Evolutionary conservation across 345 rosid species (phyloP).

Genomic region (Bruguiera gymnorhiza): DNA sequence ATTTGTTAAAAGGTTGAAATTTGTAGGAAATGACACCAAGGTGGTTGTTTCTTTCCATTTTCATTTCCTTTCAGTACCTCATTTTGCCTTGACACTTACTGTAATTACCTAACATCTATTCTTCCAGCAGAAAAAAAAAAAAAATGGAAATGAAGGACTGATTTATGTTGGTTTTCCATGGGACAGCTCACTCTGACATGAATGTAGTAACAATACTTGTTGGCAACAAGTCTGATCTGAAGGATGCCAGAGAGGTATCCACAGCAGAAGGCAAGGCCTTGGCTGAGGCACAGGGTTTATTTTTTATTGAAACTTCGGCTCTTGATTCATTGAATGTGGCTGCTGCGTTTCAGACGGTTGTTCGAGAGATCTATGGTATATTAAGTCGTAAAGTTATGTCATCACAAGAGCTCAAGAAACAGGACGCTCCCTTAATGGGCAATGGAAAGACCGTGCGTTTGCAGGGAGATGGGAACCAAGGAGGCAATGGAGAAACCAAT

Average conservation of each 20-base stretch:
- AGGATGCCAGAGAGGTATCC: constrained; percentile 16
- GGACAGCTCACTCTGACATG: constrained; percentile 23
- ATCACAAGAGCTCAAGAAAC: constrained; percentile 23
- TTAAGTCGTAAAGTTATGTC: constrained; percentile 16
- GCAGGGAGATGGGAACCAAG: background rate
- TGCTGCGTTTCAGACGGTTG: constrained; percentile 15
- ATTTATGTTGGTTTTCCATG: background rate
- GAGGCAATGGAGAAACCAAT: background rate
- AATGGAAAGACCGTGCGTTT: constrained; percentile 16
- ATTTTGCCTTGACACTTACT: background rate
- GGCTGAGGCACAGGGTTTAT: constrained; percentile 21
- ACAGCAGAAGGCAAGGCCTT: constrained; percentile 18
- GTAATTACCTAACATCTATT: too few relatives aligned
- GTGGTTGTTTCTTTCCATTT: background rate
- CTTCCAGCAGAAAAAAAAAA: too few relatives aligned
- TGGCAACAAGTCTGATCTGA: constrained; percentile 19
- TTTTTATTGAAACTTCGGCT: constrained; percentile 21
- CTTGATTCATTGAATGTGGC: constrained; percentile 17
- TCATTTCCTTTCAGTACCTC: background rate
- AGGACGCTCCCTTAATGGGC: constrained; percentile 13
- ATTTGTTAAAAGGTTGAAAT: background rate
- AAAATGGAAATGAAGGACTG: too few relatives aligned
- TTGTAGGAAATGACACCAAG: background rate
- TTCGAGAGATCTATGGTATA: constrained; percentile 18
- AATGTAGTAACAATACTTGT: constrained; percentile 17